Evolutionary conservation across 768 basidiomycete genomes (phyloP).

Genomic region (Leccinum aurantiacum): DNA sequence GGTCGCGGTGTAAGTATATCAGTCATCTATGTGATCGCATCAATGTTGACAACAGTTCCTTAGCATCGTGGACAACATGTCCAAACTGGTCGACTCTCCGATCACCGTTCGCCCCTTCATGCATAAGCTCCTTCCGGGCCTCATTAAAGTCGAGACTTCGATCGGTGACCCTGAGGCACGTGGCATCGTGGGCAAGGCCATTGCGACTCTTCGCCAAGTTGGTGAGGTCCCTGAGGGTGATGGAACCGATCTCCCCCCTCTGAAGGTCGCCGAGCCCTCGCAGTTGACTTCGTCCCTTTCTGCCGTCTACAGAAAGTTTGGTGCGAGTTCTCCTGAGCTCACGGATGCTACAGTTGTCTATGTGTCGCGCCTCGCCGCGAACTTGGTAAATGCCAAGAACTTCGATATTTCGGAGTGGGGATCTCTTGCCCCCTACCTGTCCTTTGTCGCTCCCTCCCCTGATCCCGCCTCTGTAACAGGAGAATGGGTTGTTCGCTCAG

Average conservation of each 20-base stretch:
- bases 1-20: constrained; percentile 82
- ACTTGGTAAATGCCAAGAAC: constrained; percentile 87
- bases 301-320: constrained; percentile 84
- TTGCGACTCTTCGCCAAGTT: constrained; percentile 93
- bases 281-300: constrained; percentile 66
- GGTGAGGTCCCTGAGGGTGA: constrained; percentile 86
- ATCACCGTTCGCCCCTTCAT: constrained; percentile 96
- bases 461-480: constrained; percentile 67
- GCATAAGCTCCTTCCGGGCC: constrained; percentile 90
- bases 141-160: constrained; percentile 92
- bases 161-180: constrained; percentile 99
- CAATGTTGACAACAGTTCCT: constrained; percentile 19
- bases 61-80: constrained; percentile 97
- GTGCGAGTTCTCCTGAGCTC: constrained; percentile 53
- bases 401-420: constrained; percentile 91
- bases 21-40: constrained; percentile 9
- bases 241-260: constrained; percentile 86
- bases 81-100: constrained; percentile 94
- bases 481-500: constrained; percentile 90
- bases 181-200: constrained; percentile 85
- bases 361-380: constrained; percentile 76
- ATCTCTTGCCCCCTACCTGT: constrained; percentile 71
- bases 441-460: constrained; percentile 60
- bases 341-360: constrained; percentile 65
- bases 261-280: constrained; percentile 72